Evolutionary conservation across 2,329 filamentous ascomycete species (phyloP).

Genomic region (Thermoascus crustaceus): DNA sequence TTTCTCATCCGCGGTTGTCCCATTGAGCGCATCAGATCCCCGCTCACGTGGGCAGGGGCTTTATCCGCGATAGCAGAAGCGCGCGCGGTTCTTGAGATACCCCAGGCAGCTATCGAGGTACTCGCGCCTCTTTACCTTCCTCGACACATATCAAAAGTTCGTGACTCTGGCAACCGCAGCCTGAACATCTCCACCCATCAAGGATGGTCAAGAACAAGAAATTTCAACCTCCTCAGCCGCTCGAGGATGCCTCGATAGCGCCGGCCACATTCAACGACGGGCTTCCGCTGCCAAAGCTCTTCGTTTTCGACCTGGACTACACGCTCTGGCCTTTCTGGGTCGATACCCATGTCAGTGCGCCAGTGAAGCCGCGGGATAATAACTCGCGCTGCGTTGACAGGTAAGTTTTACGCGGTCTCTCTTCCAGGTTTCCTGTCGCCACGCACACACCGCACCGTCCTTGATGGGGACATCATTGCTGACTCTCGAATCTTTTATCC

Average conservation of each 20-base stretch:
- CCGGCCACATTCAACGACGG: slow-evolving; percentile 55
- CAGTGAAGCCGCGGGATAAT: slow-evolving; percentile 56
- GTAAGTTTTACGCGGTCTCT: slow-evolving; percentile 17
- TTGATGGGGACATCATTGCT: too few relatives aligned
- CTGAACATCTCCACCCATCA: background rate
- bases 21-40: too few relatives aligned
- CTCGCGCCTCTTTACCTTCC: too few relatives aligned
- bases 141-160: too few relatives aligned
- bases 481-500: slow-evolving; percentile 10
- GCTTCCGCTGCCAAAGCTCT: slow-evolving; percentile 67
- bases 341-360: slow-evolving; percentile 78
- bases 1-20: too few relatives aligned
- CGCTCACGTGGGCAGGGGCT: too few relatives aligned
- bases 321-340: slow-evolving; percentile 99
- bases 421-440: background rate
- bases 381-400: slow-evolving; percentile 38
- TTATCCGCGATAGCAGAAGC: too few relatives aligned
- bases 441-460: too few relatives aligned
- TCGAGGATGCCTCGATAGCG: slow-evolving; percentile 30
- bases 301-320: slow-evolving; percentile 96
- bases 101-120: too few relatives aligned
- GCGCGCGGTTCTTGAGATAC: too few relatives aligned
- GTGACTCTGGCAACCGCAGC: background rate
- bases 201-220: slow-evolving; percentile 28
- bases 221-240: slow-evolving; percentile 25